Conservation (phyloP, 768 basidiomycete genomes). For the Rhizopogon salebrosus region DNA sequence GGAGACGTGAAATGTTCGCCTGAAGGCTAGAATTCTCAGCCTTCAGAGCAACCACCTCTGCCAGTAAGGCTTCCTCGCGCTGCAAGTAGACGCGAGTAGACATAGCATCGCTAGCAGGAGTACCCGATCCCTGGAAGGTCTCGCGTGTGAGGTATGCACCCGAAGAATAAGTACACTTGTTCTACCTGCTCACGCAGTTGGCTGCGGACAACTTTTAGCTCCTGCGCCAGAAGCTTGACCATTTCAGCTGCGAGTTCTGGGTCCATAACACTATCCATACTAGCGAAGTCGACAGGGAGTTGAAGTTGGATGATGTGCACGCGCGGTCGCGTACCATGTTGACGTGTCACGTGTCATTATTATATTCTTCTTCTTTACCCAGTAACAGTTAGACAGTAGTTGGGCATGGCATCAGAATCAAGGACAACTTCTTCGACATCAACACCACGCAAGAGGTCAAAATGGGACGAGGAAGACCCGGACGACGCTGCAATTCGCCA, state of each 20-base stretch:
- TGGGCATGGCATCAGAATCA: constrained; percentile 26
- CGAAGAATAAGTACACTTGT: not conserved
- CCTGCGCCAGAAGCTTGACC: constrained; percentile 20
- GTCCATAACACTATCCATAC: constrained; percentile 20
- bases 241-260: constrained; percentile 20
- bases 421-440: constrained; percentile 23
- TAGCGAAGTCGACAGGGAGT: not conserved
- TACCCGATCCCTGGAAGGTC: constrained; percentile 8
- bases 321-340: not conserved
- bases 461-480: constrained; percentile 58
- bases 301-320: not conserved
- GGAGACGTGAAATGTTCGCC: constrained; percentile 10
- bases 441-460: constrained; percentile 69
- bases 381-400: not conserved
- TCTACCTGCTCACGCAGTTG: constrained; percentile 18
- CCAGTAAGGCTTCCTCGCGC: constrained; percentile 5
- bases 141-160: not conserved
- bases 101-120: not conserved
- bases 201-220: constrained; percentile 18
- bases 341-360: not conserved
- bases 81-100: constrained; percentile 3
- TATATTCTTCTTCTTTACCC: not conserved
- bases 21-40: constrained; percentile 15
- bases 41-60: constrained; percentile 15
- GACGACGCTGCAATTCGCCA: constrained; percentile 32